A percentile compares a stretch with the other conserved stretches of the same genome.
These are phyloP conservation scores for Yamadazyma mexicana DNA, from an alignment of 1,139 yeast species.

Conservation along the genomic window DNA sequence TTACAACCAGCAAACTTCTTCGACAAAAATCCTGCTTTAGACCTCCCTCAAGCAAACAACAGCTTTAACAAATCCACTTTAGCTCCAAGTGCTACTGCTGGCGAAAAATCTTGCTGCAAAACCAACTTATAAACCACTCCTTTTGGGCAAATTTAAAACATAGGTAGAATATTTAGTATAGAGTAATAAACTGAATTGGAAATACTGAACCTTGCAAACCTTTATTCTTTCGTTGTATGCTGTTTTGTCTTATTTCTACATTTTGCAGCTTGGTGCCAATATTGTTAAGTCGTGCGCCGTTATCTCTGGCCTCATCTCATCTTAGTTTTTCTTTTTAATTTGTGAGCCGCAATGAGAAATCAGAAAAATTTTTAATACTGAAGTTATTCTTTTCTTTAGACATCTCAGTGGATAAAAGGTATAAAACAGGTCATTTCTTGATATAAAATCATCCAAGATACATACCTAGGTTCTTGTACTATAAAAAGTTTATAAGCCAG, in stretches of 20 bases:
- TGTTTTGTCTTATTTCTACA: neutral
- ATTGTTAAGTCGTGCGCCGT: neutral
- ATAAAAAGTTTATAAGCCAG: neutral
- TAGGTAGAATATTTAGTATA: neutral
- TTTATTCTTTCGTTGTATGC: neutral
- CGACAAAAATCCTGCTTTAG: slow-evolving; percentile 79
- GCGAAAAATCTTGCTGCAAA: slow-evolving; percentile 38
- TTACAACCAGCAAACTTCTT: slow-evolving; percentile 79
- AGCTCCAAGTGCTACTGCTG: slow-evolving; percentile 23
- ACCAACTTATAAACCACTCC: slow-evolving; percentile 22
- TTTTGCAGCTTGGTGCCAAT: neutral
- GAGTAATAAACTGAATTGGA: too few relatives aligned
- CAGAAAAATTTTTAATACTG: slow-evolving; percentile 1
- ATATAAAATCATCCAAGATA: neutral
- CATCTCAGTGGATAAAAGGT: neutral
- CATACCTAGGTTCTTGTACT: neutral
- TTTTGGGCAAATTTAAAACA: too few relatives aligned
- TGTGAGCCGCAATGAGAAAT: slow-evolving; percentile 1
- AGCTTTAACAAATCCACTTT: slow-evolving; percentile 68
- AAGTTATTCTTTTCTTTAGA: neutral
- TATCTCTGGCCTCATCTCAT: neutral
- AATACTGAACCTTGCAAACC: neutral
- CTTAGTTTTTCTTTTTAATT: neutral
- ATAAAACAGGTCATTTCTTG: neutral
- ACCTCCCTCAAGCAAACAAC: slow-evolving; percentile 74